A percentile compares a stretch with the other conserved stretches of the same genome.
Conservation (phyloP, 2,329 filamentous ascomycete species). For the Teratosphaeria destructans region DNA sequence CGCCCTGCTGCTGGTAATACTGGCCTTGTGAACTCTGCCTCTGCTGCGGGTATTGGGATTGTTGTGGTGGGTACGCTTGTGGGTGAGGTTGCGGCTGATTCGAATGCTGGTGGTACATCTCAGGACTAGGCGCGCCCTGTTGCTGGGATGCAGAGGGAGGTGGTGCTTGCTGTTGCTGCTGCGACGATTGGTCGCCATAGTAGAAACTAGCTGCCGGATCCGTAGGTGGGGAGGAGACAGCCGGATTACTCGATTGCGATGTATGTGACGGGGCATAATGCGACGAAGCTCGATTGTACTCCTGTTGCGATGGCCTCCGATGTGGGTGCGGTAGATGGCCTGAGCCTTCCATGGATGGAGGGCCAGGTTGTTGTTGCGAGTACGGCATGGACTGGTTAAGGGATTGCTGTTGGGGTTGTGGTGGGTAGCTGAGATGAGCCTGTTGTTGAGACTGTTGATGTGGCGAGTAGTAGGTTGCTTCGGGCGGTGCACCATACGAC, state of each 20-base stretch:
- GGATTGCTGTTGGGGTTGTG: conserved; percentile 3
- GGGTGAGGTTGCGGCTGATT: not conserved
- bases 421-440: conserved; percentile 18
- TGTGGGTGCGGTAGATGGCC: conserved; percentile 17
- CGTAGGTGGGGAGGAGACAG: conserved; percentile 20
- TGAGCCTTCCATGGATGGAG: conserved; percentile 1
- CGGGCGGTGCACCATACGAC: conserved; percentile 18
- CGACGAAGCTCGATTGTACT: conserved; percentile 20
- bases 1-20: conserved; percentile 10
- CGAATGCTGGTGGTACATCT: not conserved
- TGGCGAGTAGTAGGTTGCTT: conserved; percentile 20
- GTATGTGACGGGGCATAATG: conserved; percentile 27
- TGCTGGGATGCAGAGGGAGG: not conserved
- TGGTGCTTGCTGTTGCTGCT: not conserved
- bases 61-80: conserved; percentile 22
- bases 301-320: conserved; percentile 14
- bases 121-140: not conserved
- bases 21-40: conserved; percentile 1
- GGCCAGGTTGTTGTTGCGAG: conserved; percentile 8
- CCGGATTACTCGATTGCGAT: conserved; percentile 18
- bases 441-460: conserved; percentile 21
- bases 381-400: conserved; percentile 10
- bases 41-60: conserved; percentile 7
- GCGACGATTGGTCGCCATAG: conserved; percentile 25
- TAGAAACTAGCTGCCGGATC: conserved; percentile 52